These are phyloP conservation scores for Venturia aucupariae DNA, from an alignment of 2,329 filamentous ascomycete genomes.

Conservation along the genomic window DNA sequence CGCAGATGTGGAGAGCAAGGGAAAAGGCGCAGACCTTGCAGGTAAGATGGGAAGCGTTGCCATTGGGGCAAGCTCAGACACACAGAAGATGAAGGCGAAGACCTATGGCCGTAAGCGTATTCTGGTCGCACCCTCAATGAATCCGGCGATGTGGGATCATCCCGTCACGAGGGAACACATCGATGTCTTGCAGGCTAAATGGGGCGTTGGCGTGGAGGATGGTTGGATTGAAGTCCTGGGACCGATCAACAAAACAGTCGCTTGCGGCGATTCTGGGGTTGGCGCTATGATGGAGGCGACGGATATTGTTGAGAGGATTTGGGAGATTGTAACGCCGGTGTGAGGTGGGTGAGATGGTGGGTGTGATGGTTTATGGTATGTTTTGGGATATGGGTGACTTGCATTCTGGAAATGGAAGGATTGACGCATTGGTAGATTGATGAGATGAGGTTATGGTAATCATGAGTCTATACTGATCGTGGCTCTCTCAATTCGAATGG, in stretches of 20 bases:
- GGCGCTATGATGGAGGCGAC: slow-evolving; percentile 80
- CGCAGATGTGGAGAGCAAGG: background rate
- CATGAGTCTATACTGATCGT: too few species aligned
- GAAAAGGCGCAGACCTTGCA: background rate
- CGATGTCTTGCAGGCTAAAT: slow-evolving; percentile 60
- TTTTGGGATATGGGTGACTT: background rate
- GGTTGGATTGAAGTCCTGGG: slow-evolving; percentile 60
- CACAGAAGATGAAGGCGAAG: background rate
- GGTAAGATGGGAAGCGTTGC: background rate
- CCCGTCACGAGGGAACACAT: slow-evolving; percentile 70
- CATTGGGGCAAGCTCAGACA: background rate
- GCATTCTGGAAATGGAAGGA: background rate
- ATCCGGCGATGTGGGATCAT: slow-evolving; percentile 83
- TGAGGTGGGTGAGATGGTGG: background rate
- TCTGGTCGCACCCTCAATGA: slow-evolving; percentile 52
- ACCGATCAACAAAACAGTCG: slow-evolving; percentile 67
- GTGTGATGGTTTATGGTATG: background rate
- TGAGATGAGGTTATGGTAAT: too few species aligned
- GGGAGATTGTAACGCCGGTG: background rate
- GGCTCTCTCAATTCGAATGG: too few species aligned
- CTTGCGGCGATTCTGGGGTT: slow-evolving; percentile 74
- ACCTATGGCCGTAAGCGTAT: slow-evolving; percentile 8
- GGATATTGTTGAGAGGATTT: slow-evolving; percentile 40
- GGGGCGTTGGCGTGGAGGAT: slow-evolving; percentile 44
- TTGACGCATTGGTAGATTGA: too few species aligned